Percentiles rank a stretch among this genome's conserved stretches.
Conservation (phyloP, 2,329 filamentous ascomycete genomes). For the Ceratocystis smalleyi region DNA sequence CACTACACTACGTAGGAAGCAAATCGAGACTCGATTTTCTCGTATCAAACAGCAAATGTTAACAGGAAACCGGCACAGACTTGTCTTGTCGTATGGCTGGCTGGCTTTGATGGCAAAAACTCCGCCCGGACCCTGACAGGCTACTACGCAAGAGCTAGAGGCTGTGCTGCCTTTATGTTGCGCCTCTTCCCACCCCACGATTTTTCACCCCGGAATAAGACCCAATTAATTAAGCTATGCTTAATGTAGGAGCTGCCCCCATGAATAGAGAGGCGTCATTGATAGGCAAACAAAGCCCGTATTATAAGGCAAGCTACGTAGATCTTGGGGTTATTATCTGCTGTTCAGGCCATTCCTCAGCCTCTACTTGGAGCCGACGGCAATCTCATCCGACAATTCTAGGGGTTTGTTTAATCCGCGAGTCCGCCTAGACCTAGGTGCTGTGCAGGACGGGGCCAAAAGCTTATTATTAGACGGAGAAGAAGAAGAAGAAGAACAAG, state of each 20-base stretch:
- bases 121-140: background rate
- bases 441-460: background rate
- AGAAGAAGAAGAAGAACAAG: too few relatives aligned
- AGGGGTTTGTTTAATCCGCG: background rate
- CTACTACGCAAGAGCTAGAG: background rate
- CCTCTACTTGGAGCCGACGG: too few relatives aligned
- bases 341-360: too few relatives aligned
- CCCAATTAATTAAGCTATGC: background rate
- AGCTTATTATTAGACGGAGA: background rate
- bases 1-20: background rate
- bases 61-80: background rate
- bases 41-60: background rate
- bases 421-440: background rate
- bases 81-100: background rate
- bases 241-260: too few relatives aligned
- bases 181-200: background rate
- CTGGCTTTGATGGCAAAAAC: background rate
- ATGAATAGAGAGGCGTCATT: too few relatives aligned
- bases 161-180: background rate
- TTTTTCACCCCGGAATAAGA: background rate
- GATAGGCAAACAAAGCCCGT: too few relatives aligned
- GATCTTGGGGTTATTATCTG: too few relatives aligned
- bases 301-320: too few relatives aligned
- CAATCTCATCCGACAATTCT: background rate
- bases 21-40: background rate